Evolutionary conservation across 805 yeast species (phyloP), one percentile per base, ranked within the genome.

Genomic region (Vanderwaltozyma yarrowii): DNA sequence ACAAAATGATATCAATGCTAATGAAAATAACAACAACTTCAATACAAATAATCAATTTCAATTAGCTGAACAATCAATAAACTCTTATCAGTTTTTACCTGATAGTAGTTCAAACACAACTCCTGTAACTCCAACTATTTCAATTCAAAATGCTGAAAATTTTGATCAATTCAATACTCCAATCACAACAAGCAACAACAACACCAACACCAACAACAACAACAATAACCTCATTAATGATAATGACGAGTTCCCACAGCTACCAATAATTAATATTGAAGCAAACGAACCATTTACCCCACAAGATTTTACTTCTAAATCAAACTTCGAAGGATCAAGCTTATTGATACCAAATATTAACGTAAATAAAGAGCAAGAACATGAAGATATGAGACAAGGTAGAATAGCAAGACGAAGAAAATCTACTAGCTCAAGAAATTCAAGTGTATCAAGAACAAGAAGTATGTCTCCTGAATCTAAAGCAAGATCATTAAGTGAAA

Each of bases 401-500:
- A 47, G 61, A 32, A 51, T 46, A 32, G 37, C 33, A n/a, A 44
- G 51, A 40, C 45, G 49, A 20, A 44, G 43, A 26, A 44, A 45
- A n/a, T 33, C 42, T n/a, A 23, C 43, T 25, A 27, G 30, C 5
- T 38, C 49, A 23, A 47, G 54, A 20, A 35, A 42, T 9, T 45
- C 54, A 9, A 41, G 39, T 10, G 35, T 42, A 16, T 38, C 52
- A 9, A 39, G 48, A 19, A 29, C 44, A 2, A 33, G 48, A 31
- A 44, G 46, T 29, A 21, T 47, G 19, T 49, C 56, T 3, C 52
- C 54, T 7, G 59, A 56, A 18, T 55, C 55, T 32, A 51, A 49
- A 32, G 57, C 61, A 9, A 46, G 58, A 21, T 55, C 61, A 3
- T 36, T 54, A n/a, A 53, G 60, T 38, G 55, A 47, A 35, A 54